Evolutionary conservation across 148 eudicot species (phyloP), one percentile per base, ranked within the genome.

Genomic region (Rhododendron mucronatum): DNA sequence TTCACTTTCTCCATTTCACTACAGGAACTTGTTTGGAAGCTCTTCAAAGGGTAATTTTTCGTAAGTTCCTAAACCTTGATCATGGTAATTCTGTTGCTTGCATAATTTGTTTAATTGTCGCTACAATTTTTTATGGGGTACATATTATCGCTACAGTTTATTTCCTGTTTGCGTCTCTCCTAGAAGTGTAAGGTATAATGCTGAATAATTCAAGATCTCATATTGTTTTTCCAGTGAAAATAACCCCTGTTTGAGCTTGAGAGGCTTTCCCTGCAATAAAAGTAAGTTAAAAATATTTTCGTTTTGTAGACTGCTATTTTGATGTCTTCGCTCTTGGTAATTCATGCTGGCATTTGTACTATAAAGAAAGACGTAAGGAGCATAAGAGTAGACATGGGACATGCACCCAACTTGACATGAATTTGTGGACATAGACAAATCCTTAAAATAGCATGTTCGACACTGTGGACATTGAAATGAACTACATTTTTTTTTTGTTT

Each of bases 1-100:
- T 73, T 9, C 35, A 41, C 63, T 51, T 50, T 15, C 1, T 79
- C 21, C 50, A 4, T 39, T 39, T 75, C 10, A 26, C n/a, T 76
- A 16, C 80, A 88, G 89, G 83, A 88, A 88, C 87, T 88, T 88
- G 83, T 88, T 88, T 82, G 57, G 44, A 39, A 85, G 82, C 81
- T 53, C 55, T 81, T 85, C 55, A 12, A 74, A 63, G 4, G 57
- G 65, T 35, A 85, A 81, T 20, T 15, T 4, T 6, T 57, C 79
- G 87, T 85, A 85, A 85, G 89, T 85, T 45, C 33, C 63, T 14
- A 28, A 80, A 50, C 41, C 63, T 79, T 26, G 39, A 79, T 30
- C 37, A 79, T 79, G 12, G 3, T 45, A 44, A 18, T 13, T 78
- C 5, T 23, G 4, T 45, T 77, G 16, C 55, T 78, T 45, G 53